Conservation (phyloP, 2,329 filamentous ascomycete species). For the Penicillium sp. region DNA sequence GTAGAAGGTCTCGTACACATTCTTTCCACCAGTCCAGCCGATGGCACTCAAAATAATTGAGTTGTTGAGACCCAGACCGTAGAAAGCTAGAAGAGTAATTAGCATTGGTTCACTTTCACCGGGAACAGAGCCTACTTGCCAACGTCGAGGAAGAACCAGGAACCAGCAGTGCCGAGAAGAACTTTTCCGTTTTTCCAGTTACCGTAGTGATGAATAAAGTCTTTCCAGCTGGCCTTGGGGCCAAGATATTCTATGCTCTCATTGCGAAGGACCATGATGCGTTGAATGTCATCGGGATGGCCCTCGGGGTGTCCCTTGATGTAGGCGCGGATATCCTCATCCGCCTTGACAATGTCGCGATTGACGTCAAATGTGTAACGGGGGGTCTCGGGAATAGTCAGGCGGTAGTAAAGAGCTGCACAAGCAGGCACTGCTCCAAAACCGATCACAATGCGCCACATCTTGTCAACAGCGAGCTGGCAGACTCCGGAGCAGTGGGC, state of each 20-base stretch:
- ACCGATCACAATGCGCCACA: constrained; percentile 80
- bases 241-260: constrained; percentile 57
- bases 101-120: constrained; percentile 1
- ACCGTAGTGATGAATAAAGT: constrained; percentile 70
- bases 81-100: constrained; percentile 50
- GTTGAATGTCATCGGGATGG: constrained; percentile 63
- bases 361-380: constrained; percentile 83
- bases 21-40: constrained; percentile 63
- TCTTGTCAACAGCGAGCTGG: constrained; percentile 73
- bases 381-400: constrained; percentile 84
- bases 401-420: constrained; percentile 79
- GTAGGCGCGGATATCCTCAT: constrained; percentile 72
- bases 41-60: constrained; percentile 68
- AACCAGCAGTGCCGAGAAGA: constrained; percentile 74
- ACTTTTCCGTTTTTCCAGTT: constrained; percentile 70
- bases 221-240: constrained; percentile 68
- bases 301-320: constrained; percentile 63
- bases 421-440: constrained; percentile 78
- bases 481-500: constrained; percentile 63
- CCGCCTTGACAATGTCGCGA: constrained; percentile 70
- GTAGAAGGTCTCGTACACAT: constrained; percentile 67
- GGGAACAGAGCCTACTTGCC: constrained; percentile 43
- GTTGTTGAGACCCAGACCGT: constrained; percentile 73
- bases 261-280: constrained; percentile 57
- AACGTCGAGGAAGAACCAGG: constrained; percentile 78